Base-by-base conservation (phyloP, 441 rosid genomes). In the Raphanus hybrid region DNA sequence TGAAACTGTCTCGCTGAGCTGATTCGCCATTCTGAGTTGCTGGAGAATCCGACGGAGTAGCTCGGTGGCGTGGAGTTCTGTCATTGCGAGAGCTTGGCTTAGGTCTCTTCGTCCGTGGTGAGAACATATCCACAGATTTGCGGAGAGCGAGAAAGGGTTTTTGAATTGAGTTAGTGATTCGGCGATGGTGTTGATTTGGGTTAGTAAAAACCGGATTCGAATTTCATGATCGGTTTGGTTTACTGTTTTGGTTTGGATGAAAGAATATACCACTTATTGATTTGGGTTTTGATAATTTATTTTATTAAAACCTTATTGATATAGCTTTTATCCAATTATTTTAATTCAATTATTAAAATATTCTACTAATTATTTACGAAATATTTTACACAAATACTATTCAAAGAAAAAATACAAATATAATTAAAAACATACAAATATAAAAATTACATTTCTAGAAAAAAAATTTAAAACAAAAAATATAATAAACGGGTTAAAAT, bases 91-190 rank as follows among this genome's bases (percentile, higher is more conserved):
- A 83, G 85, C 83, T 89, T 45, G 74, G 74, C 70, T 81, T 82
- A 69, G 84, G 73, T 67, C 87, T 81, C 84, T 89, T 82, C 34
- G 84, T 81, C 50, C 80, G 91, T 8, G 99, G 97, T 67, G 97
- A 86, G 84, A 94, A 92, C 99, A 94, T 32, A 6, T 32, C 35
- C 35, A 32, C 35, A 32, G 35, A 32, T 5, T 32, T 32, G 65
- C 29, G 6, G 32, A 50, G 72, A 37, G 58, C 45, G 54, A 75
- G 79, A 35, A 68, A 6, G 23, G 4, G 2, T 6, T 50, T 61
- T 48, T 61, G 69, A 69, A 67, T 23, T 66, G 57, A 15, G 69
- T 37, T 37, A 14, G 15, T 23, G 60, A 10, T 69, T 69, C 20
- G 57, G 45, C 64, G 43, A 18, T 48, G 41, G 20, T 48, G 69